Evolutionary conservation across 1,284 basidiomycete genomes (phyloP).

Genomic region (Omphalotus olearius): DNA sequence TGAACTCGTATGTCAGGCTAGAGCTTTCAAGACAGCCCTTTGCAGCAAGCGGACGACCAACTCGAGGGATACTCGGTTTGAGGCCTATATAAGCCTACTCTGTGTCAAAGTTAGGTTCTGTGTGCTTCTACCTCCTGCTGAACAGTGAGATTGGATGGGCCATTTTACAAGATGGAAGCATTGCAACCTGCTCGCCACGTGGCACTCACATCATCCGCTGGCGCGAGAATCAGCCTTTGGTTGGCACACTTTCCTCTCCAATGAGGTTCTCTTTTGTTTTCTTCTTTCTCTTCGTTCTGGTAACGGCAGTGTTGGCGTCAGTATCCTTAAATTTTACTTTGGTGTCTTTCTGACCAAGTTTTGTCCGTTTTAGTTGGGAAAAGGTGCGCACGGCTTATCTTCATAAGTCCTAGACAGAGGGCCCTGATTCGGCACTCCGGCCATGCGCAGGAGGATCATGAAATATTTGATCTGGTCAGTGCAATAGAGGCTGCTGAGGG

Average conservation of each 20-base stretch:
- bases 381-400: conserved; percentile 31
- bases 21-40: no score
- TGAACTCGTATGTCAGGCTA: no score
- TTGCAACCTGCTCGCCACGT: neutral
- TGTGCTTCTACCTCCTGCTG: no score
- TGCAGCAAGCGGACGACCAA: no score
- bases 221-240: neutral
- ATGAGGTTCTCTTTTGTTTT: conserved; percentile 42
- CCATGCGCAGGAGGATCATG: conserved; percentile 73
- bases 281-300: conserved; percentile 38
- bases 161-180: no score
- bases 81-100: no score
- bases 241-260: neutral
- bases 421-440: neutral
- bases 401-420: neutral
- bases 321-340: conserved; percentile 20
- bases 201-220: neutral
- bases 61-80: no score
- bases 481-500: conserved; percentile 82
- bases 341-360: conserved; percentile 9
- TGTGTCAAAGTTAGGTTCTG: no score
- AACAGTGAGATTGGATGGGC: no score
- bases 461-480: conserved; percentile 94
- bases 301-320: conserved; percentile 43
- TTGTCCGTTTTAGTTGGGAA: conserved; percentile 49